These are phyloP conservation scores for Neonothopanus nambi DNA, from an alignment of 1,284 basidiomycete species.

Conservation along the genomic window DNA sequence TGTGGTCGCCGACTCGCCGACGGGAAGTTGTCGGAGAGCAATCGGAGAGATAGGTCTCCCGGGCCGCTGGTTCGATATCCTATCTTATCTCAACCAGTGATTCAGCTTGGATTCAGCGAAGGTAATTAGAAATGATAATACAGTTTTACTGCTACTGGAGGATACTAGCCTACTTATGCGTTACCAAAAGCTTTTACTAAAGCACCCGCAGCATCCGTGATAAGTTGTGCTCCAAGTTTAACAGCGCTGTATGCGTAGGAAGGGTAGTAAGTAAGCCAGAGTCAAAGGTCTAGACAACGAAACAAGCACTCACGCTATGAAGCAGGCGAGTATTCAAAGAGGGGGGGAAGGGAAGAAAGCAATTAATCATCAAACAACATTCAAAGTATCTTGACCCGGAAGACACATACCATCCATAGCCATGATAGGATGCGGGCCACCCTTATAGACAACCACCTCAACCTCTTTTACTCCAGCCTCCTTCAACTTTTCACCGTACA, in stretches of 20 bases:
- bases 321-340: slow-evolving; percentile 1
- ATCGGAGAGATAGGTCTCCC: no score
- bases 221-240: slow-evolving; percentile 49
- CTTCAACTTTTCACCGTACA: slow-evolving; percentile 62
- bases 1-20: no score
- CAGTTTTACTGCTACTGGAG: no score
- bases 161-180: neutral
- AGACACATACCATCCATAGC: slow-evolving; percentile 58
- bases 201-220: slow-evolving; percentile 54
- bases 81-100: no score
- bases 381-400: neutral
- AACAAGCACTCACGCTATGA: slow-evolving; percentile 17
- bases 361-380: slow-evolving; percentile 9
- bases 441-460: slow-evolving; percentile 56
- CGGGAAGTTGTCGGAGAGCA: no score
- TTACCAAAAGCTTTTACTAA: slow-evolving; percentile 43
- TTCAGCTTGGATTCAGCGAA: no score
- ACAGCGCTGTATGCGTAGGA: slow-evolving; percentile 44
- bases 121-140: no score
- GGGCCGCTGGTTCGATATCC: no score
- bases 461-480: slow-evolving; percentile 50
- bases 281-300: neutral
- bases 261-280: slow-evolving; percentile 12
- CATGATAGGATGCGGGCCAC: slow-evolving; percentile 68
- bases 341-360: slow-evolving; percentile 21